Evolutionary conservation across 2,329 filamentous ascomycete genomes (phyloP).

Genomic region (Shiraia sp.): DNA sequence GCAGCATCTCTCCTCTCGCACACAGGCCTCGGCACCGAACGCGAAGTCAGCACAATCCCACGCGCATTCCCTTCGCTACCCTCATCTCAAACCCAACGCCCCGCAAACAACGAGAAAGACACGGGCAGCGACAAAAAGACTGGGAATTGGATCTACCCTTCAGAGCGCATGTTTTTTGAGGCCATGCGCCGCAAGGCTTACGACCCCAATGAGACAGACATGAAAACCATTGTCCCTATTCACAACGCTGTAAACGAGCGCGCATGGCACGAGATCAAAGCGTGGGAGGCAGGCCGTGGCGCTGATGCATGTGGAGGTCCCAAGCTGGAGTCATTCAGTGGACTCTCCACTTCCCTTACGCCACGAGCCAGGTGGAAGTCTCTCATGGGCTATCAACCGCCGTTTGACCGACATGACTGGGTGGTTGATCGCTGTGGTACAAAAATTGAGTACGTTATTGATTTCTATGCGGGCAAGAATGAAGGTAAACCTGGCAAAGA

Average conservation of each 20-base stretch:
- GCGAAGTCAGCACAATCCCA: slow-evolving; percentile 46
- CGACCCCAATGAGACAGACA: slow-evolving; percentile 71
- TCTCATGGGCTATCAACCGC: slow-evolving; percentile 82
- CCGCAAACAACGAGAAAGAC: slow-evolving; percentile 78
- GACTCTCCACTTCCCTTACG: slow-evolving; percentile 66
- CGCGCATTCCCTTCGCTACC: slow-evolving; percentile 33
- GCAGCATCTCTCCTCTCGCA: slow-evolving; percentile 31
- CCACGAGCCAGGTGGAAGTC: slow-evolving; percentile 84
- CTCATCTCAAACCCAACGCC: slow-evolving; percentile 38
- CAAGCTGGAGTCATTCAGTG: slow-evolving; percentile 80
- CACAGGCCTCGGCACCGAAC: slow-evolving; percentile 49
- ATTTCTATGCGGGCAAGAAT: slow-evolving; percentile 84
- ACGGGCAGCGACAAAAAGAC: slow-evolving; percentile 63
- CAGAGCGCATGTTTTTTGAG: slow-evolving; percentile 96
- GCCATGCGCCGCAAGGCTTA: slow-evolving; percentile 92
- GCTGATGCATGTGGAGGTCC: slow-evolving; percentile 74
- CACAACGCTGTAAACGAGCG: slow-evolving; percentile 98
- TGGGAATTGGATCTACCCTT: slow-evolving; percentile 97
- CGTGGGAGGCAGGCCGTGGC: slow-evolving; percentile 79
- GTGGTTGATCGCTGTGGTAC: slow-evolving; percentile 88
- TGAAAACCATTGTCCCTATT: slow-evolving; percentile 91
- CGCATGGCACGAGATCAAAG: slow-evolving; percentile 88
- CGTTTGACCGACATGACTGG: slow-evolving; percentile 98
- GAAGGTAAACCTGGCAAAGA: slow-evolving; percentile 49
- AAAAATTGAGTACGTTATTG: slow-evolving; percentile 91